phyloP scores from a whole-genome alignment of 2,329 filamentous ascomycete species.

The Gliomastix tumulicola region DNA sequence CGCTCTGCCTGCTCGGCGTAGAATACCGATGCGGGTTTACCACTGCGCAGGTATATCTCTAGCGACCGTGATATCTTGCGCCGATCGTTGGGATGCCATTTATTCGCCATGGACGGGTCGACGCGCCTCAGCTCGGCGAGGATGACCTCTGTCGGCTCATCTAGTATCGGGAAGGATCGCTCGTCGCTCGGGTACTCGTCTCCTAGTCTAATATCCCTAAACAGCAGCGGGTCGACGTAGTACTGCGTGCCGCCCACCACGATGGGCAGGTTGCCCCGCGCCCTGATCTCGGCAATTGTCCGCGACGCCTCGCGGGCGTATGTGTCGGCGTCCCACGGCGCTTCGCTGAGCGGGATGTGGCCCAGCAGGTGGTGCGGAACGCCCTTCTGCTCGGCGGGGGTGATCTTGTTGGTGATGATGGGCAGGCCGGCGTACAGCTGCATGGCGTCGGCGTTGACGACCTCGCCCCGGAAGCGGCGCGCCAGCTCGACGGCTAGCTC shows the following conservation, averaged over 20 bases:
- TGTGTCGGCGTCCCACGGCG: slow-evolving; percentile 74
- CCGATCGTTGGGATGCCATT: slow-evolving; percentile 90
- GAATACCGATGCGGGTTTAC: slow-evolving; percentile 73
- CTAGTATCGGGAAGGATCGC: slow-evolving; percentile 57
- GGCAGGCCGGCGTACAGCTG: slow-evolving; percentile 90
- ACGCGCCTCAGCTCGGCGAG: slow-evolving; percentile 67
- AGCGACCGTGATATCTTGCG: slow-evolving; percentile 86
- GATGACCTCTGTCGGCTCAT: slow-evolving; percentile 64
- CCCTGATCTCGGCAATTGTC: slow-evolving; percentile 70
- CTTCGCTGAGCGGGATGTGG: slow-evolving; percentile 65
- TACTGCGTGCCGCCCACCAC: slow-evolving; percentile 94
- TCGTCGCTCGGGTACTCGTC: slow-evolving; percentile 14
- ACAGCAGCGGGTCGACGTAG: slow-evolving; percentile 84
- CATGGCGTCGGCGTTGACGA: slow-evolving; percentile 98
- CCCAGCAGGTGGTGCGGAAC: slow-evolving; percentile 86
- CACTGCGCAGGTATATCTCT: slow-evolving; percentile 82
- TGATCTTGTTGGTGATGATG: slow-evolving; percentile 93
- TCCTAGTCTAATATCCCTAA: slow-evolving; percentile 54
- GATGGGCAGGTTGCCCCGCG: slow-evolving; percentile 75
- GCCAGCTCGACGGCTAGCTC: slow-evolving; percentile 91
- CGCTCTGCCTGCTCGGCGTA: slow-evolving; percentile 68
- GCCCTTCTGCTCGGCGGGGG: slow-evolving; percentile 63
- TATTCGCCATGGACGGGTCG: slow-evolving; percentile 80
- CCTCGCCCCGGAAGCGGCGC: slow-evolving; percentile 75
- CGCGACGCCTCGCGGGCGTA: slow-evolving; percentile 66